A percentile compares a stretch with the other conserved stretches of the same genome.
Evolutionary conservation across 2,329 filamentous ascomycete genomes (phyloP).

Genomic region (Epichloe baconii): DNA sequence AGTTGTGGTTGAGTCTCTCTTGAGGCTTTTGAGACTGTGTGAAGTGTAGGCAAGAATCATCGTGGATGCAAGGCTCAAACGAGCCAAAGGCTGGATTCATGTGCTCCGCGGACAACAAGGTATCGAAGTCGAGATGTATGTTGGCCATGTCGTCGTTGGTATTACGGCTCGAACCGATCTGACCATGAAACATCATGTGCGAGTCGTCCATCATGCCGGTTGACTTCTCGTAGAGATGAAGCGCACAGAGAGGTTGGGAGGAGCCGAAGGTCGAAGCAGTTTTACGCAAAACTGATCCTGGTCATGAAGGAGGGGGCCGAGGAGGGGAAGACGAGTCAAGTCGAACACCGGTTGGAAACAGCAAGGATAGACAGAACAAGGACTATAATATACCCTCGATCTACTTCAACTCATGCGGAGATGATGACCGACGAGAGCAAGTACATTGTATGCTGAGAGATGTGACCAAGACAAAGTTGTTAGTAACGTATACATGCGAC

Average conservation of each 20-base stretch:
- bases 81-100: conserved; percentile 15
- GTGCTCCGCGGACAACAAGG: conserved; percentile 12
- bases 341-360: no score
- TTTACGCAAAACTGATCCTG: no score
- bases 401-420: no score
- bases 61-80: conserved; percentile 17
- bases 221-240: background rate
- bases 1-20: conserved; percentile 5
- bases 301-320: no score
- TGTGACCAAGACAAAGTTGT: no score
- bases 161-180: conserved; percentile 7
- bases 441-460: no score
- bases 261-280: background rate
- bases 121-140: conserved; percentile 14
- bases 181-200: conserved; percentile 12
- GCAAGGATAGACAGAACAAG: no score
- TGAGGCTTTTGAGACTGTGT: conserved; percentile 7
- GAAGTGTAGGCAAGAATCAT: conserved; percentile 19
- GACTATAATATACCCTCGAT: no score
- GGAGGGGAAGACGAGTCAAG: no score
- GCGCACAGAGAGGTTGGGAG: background rate
- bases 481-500: no score
- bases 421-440: no score
- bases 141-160: conserved; percentile 19
- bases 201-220: conserved; percentile 11